Conservation (phyloP, 129 eudicot genomes). For the Calendula officinalis region DNA sequence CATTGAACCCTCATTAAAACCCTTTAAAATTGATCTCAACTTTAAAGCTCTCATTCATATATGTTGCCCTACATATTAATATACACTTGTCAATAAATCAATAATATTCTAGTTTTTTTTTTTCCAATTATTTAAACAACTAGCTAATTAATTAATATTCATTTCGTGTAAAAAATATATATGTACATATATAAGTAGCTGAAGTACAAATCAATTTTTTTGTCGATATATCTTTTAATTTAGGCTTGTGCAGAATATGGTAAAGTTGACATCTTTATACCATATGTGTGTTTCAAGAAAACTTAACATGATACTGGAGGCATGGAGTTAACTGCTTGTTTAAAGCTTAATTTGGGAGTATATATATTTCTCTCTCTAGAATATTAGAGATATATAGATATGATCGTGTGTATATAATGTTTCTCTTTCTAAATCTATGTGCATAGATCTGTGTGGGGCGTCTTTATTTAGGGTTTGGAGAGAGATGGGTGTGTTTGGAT, state of each 20-base stretch:
- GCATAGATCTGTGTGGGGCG: constrained; percentile 2
- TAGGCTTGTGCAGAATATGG: constrained; percentile 16
- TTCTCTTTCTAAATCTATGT: background rate
- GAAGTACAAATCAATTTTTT: no score
- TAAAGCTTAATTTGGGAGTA: constrained; percentile 14
- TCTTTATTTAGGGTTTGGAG: constrained; percentile 37
- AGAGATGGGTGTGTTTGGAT: constrained; percentile 25
- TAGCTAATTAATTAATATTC: no score
- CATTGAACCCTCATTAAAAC: constrained; percentile 29
- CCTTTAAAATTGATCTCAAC: constrained; percentile 10
- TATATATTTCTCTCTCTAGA: no score
- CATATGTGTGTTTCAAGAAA: constrained; percentile 15
- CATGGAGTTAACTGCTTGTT: constrained; percentile 32
- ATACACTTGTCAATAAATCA: background rate
- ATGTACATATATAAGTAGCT: no score
- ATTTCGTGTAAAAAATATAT: no score
- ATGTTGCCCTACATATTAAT: no score
- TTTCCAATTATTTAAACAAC: no score
- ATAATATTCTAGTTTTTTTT: no score
- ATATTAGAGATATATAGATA: no score
- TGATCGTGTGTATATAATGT: background rate
- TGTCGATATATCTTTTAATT: no score
- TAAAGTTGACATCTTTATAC: constrained; percentile 23
- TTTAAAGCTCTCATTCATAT: background rate
- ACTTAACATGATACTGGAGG: constrained; percentile 7